These are phyloP conservation scores for Colletotrichum abscissum DNA, from an alignment of 2,329 filamentous ascomycete genomes.

Conservation along the genomic window DNA sequence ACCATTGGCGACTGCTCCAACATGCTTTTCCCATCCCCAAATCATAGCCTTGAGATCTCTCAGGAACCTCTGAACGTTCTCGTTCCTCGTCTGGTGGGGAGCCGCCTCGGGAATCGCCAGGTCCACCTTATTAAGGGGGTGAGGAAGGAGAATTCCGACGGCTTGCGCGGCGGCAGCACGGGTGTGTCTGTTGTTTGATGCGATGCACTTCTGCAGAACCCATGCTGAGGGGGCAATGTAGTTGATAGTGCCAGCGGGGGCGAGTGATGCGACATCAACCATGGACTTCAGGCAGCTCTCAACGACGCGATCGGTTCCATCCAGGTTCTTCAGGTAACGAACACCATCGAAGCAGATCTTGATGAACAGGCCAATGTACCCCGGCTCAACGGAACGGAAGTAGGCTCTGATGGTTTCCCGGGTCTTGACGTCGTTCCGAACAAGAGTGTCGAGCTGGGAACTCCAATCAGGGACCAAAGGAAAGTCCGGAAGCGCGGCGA, in stretches of 20 bases:
- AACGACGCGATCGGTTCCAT: slow-evolving; percentile 44
- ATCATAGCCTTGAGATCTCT: slow-evolving; percentile 55
- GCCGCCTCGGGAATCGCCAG: slow-evolving; percentile 50
- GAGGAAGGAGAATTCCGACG: slow-evolving; percentile 81
- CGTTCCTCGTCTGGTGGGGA: slow-evolving; percentile 32
- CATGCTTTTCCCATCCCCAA: slow-evolving; percentile 51
- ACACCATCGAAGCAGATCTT: slow-evolving; percentile 69
- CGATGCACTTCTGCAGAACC: slow-evolving; percentile 68
- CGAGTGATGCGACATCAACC: slow-evolving; percentile 63
- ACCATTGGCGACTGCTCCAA: slow-evolving; percentile 56
- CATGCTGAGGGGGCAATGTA: slow-evolving; percentile 59
- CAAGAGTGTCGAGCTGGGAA: slow-evolving; percentile 77
- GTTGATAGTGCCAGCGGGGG: slow-evolving; percentile 62
- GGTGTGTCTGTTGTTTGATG: slow-evolving; percentile 77
- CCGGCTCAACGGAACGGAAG: slow-evolving; percentile 54
- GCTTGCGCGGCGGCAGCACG: slow-evolving; percentile 75
- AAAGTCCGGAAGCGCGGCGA: slow-evolving; percentile 60
- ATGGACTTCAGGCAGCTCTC: slow-evolving; percentile 64
- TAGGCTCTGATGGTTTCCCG: slow-evolving; percentile 69
- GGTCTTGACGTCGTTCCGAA: slow-evolving; percentile 76
- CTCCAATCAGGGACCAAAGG: slow-evolving; percentile 86
- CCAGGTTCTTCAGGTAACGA: slow-evolving; percentile 49
- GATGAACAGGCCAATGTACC: slow-evolving; percentile 57
- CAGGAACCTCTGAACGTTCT: slow-evolving; percentile 24
- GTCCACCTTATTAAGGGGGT: slow-evolving; percentile 55